A percentile compares a stretch with the other conserved stretches of the same genome.
Conservation (phyloP, 805 yeast genomes). For the Candida ponderosae region DNA sequence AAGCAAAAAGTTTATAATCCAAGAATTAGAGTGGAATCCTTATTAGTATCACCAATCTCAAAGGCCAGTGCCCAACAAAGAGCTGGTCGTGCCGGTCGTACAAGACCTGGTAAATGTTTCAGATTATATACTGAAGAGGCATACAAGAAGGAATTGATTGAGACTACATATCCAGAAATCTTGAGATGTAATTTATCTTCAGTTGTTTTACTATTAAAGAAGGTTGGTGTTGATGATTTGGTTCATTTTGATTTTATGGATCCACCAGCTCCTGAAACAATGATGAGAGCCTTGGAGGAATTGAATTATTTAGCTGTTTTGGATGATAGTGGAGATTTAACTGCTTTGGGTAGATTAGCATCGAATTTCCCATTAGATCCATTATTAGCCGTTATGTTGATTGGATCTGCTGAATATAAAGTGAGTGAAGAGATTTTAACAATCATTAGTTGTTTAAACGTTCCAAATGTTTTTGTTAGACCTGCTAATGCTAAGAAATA, state of each 20-base stretch:
- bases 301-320: slow-evolving; percentile 84
- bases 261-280: slow-evolving; percentile 99
- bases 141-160: slow-evolving; percentile 85
- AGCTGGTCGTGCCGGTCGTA: slow-evolving; percentile 99
- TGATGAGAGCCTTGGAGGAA: slow-evolving; percentile 98
- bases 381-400: slow-evolving; percentile 85
- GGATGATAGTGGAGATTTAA: slow-evolving; percentile 86
- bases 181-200: slow-evolving; percentile 84
- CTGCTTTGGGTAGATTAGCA: slow-evolving; percentile 83
- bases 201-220: slow-evolving; percentile 88
- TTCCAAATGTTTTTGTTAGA: slow-evolving; percentile 90
- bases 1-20: slow-evolving; percentile 97
- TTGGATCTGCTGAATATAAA: slow-evolving; percentile 75
- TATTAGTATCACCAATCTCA: slow-evolving; percentile 91
- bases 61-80: slow-evolving; percentile 97
- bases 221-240: slow-evolving; percentile 89
- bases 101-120: slow-evolving; percentile 97
- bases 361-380: slow-evolving; percentile 96
- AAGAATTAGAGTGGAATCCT: slow-evolving; percentile 88
- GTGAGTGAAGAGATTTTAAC: slow-evolving; percentile 88
- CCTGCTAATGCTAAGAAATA: slow-evolving; percentile 81
- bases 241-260: slow-evolving; percentile 99
- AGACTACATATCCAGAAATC: slow-evolving; percentile 95
- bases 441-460: slow-evolving; percentile 84
- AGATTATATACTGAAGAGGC: slow-evolving; percentile 96